A percentile compares a stretch with the other conserved stretches of the same genome.
Conservation (phyloP, 306 rosid genomes). For the Comarum palustre region DNA sequence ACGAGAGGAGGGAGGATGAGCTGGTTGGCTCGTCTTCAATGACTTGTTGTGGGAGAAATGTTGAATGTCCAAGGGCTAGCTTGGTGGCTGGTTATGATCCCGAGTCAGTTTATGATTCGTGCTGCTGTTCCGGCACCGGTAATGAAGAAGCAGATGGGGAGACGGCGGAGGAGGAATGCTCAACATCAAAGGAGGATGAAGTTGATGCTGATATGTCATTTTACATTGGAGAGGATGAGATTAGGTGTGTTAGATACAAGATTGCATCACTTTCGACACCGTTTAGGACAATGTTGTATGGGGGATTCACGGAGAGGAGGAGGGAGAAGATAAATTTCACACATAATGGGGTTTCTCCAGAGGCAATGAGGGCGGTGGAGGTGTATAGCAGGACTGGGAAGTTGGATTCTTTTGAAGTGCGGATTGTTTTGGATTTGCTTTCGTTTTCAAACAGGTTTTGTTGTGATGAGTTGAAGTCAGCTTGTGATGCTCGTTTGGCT, state of each 20-base stretch:
- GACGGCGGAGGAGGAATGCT: slow-evolving; percentile 40
- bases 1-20: slow-evolving; percentile 80
- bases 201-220: slow-evolving; percentile 65
- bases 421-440: slow-evolving; percentile 58
- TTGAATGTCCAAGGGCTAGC: slow-evolving; percentile 67
- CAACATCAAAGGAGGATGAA: slow-evolving; percentile 61
- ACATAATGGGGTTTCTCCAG: slow-evolving; percentile 50
- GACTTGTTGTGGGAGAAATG: slow-evolving; percentile 66
- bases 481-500: slow-evolving; percentile 68
- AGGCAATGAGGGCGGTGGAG: slow-evolving; percentile 67
- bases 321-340: slow-evolving; percentile 74
- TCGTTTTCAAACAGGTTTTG: slow-evolving; percentile 67
- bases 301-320: slow-evolving; percentile 59
- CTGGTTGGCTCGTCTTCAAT: slow-evolving; percentile 51
- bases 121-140: slow-evolving; percentile 36
- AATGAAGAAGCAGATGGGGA: neutral
- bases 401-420: slow-evolving; percentile 39
- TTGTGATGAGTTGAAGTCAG: slow-evolving; percentile 76
- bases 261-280: slow-evolving; percentile 68
- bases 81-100: slow-evolving; percentile 65
- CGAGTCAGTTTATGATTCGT: slow-evolving; percentile 51
- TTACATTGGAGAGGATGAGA: slow-evolving; percentile 57
- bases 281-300: slow-evolving; percentile 69
- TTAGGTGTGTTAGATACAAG: slow-evolving; percentile 59
- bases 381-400: slow-evolving; percentile 64